These are phyloP conservation scores for Candida nanaspora DNA, from an alignment of 805 yeast genomes.

Conservation along the genomic window DNA sequence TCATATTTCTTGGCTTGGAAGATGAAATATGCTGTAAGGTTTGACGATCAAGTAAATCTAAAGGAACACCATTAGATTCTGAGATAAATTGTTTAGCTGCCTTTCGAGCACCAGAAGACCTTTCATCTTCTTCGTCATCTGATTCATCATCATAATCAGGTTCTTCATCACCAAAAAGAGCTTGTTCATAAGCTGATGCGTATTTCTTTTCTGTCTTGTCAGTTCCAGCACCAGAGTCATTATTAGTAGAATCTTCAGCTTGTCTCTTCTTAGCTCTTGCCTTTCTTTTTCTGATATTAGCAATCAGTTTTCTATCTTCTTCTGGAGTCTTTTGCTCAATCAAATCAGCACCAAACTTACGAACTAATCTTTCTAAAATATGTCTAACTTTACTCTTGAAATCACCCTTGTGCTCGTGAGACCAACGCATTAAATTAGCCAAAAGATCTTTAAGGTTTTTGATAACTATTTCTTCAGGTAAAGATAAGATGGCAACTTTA, in stretches of 20 bases:
- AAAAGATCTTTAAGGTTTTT: constrained; percentile 61
- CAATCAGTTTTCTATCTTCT: constrained; percentile 74
- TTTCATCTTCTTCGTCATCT: constrained; percentile 21
- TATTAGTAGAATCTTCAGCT: constrained; percentile 23
- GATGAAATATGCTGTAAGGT: constrained; percentile 86
- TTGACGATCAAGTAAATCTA: constrained; percentile 81
- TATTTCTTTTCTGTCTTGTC: constrained; percentile 30
- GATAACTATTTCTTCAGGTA: constrained; percentile 71
- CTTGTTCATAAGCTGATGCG: constrained; percentile 89
- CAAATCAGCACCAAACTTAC: constrained; percentile 86
- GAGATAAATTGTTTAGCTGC: constrained; percentile 59
- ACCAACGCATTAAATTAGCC: constrained; percentile 77
- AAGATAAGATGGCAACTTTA: constrained; percentile 76
- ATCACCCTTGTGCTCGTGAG: constrained; percentile 93
- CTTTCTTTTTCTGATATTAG: constrained; percentile 79
- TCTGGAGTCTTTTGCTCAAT: constrained; percentile 83
- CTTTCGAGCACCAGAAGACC: constrained; percentile 12
- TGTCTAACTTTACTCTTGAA: constrained; percentile 91
- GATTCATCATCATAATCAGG: constrained; percentile 47
- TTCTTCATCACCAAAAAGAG: constrained; percentile 70
- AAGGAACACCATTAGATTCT: constrained; percentile 67
- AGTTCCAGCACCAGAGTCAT: constrained; percentile 7
- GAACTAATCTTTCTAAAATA: constrained; percentile 80
- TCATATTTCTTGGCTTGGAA: constrained; percentile 64
- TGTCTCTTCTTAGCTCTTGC: constrained; percentile 78